Percentiles rank a stretch among this genome's conserved stretches.
These are phyloP conservation scores for Vicia villosa DNA, from an alignment of 306 rosid species.

Conservation along the genomic window DNA sequence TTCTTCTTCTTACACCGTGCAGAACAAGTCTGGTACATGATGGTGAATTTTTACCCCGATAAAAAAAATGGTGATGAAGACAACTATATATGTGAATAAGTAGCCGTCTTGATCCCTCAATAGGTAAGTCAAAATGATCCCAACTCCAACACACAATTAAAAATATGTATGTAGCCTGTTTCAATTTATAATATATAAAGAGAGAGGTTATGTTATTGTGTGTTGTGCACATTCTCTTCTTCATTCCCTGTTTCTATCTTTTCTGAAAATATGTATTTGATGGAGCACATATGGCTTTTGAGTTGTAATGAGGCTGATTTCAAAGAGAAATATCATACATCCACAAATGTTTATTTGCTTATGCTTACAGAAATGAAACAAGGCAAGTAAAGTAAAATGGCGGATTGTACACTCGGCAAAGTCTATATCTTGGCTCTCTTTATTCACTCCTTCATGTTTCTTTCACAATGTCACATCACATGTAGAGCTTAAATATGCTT, in stretches of 20 bases:
- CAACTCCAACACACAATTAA: background rate
- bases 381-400: background rate
- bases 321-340: background rate
- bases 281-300: background rate
- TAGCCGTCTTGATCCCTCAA: background rate
- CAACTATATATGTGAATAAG: background rate
- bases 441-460: background rate
- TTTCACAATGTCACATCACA: background rate
- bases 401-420: background rate
- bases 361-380: no score
- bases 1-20: no score
- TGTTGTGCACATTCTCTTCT: background rate
- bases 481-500: background rate
- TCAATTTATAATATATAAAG: background rate
- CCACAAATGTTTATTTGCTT: no score
- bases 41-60: no score
- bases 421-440: background rate
- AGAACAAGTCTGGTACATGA: no score
- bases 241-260: background rate
- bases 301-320: background rate
- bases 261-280: background rate
- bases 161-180: background rate
- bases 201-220: background rate
- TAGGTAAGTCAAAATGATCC: background rate
- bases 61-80: no score